These are phyloP conservation scores for Lotmaria passim DNA, from an alignment of 208 protist genomes.

Conservation along the genomic window DNA sequence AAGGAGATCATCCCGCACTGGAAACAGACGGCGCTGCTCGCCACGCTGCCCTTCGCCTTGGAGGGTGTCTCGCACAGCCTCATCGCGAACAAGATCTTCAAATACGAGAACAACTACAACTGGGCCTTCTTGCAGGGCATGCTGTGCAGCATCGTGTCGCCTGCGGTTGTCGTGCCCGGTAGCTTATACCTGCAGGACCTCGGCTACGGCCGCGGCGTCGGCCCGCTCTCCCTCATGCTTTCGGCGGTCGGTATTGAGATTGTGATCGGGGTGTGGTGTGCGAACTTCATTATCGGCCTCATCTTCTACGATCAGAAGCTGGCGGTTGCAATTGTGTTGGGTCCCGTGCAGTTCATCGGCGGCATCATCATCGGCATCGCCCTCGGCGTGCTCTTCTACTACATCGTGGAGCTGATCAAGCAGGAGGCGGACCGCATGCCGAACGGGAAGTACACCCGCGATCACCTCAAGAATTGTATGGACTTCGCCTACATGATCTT, in stretches of 20 bases:
- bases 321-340: constrained; percentile 57
- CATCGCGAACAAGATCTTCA: constrained; percentile 73
- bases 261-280: constrained; percentile 75
- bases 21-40: constrained; percentile 67
- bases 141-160: constrained; percentile 77
- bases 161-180: constrained; percentile 77
- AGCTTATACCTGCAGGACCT: constrained; percentile 75
- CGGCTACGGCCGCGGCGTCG: constrained; percentile 65
- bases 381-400: constrained; percentile 70
- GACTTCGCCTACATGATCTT: constrained; percentile 68
- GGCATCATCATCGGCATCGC: constrained; percentile 58
- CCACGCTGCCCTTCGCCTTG: constrained; percentile 65
- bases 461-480: constrained; percentile 64
- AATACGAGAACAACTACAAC: constrained; percentile 71
- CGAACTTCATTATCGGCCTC: constrained; percentile 79
- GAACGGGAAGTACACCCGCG: constrained; percentile 60
- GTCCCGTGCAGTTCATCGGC: constrained; percentile 76
- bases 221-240: constrained; percentile 72
- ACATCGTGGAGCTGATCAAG: constrained; percentile 79
- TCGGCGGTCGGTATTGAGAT: constrained; percentile 78
- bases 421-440: constrained; percentile 69
- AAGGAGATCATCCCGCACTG: constrained; percentile 75
- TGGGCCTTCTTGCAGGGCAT: constrained; percentile 85
- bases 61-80: constrained; percentile 73
- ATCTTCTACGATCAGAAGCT: constrained; percentile 71